Base-by-base conservation (phyloP, 805 yeast genomes). In the Starmerella riodocensis region DNA sequence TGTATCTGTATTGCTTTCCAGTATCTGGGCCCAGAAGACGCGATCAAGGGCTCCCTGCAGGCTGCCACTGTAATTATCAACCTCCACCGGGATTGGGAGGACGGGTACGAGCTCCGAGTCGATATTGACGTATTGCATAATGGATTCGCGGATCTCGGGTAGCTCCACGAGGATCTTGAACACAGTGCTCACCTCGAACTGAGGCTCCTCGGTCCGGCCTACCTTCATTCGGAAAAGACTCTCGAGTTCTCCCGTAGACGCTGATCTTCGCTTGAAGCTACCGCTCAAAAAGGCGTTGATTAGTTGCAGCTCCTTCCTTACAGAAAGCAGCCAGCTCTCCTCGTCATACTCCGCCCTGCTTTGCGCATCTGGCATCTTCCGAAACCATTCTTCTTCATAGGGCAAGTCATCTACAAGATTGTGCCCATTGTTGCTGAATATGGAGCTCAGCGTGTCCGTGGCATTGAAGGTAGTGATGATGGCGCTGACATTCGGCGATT, bases 301-400 rank as follows among this genome's bases (percentile, higher is more conserved):
- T 17, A 37, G 12, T 20, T 45, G 48, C 13, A 45, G 30, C 12
- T 45, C 43, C 6, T 31, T 22, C 1, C 41, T 32, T 2, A 45
- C 32, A 3, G 32, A 14, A 12, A 25, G 16, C 11, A 12, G 14
- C 48, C 46, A 42, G 8, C 34, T 34, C 17, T 33, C 40, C 5
- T 39, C 36, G 12, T 29, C 18, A 2, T 20, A 6, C 36, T 40
- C 40, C 12, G 13, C 9, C 13, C 39, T 16, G 16, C 12, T 6
- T n/a, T 9, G 3, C 3, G 19, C 8, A 3, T 29, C 14, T 2
- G 39, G 25, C 27, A 41, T 21, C 5, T 32, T 27, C 21, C 36
- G 31, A 38, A 40, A 46, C 47, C 50, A 43, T n/a, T 43, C 40
- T 2, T 32, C 22, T n/a, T 25, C 29, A 25, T 40, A 46, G 9